phyloP scores from a whole-genome alignment of 2,329 filamentous ascomycete species.

The Ascochyta clinopodiicola region DNA sequence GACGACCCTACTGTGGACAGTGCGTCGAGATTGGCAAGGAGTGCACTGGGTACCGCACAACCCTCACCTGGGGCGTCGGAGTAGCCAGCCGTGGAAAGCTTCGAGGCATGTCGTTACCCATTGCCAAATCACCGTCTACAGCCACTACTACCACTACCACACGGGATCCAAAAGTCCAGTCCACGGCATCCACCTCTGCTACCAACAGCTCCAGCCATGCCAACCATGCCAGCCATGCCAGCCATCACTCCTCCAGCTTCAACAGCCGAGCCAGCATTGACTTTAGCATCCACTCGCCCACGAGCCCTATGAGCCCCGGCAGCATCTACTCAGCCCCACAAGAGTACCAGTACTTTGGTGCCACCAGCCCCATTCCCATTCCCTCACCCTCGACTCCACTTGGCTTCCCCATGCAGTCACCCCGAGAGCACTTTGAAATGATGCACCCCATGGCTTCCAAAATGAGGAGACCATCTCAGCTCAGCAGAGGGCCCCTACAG shows the following conservation, averaged over 20 bases:
- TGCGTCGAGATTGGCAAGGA: slow-evolving; percentile 91
- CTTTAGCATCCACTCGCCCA: slow-evolving; percentile 43
- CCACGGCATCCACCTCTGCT: slow-evolving; percentile 29
- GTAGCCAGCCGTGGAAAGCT: slow-evolving; percentile 96
- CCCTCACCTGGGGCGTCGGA: slow-evolving; percentile 94
- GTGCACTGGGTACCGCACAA: slow-evolving; percentile 95
- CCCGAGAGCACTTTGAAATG: slow-evolving; percentile 46
- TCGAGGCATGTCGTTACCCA: slow-evolving; percentile 79
- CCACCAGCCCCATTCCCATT: slow-evolving; percentile 51
- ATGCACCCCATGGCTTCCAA: slow-evolving; percentile 46
- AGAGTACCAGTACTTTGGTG: slow-evolving; percentile 47
- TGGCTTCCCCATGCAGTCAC: slow-evolving; percentile 48
- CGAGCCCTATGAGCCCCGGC: slow-evolving; percentile 44
- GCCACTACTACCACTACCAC: slow-evolving; percentile 31
- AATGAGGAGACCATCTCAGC: slow-evolving; percentile 44
- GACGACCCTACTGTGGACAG: slow-evolving; percentile 92
- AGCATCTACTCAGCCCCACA: slow-evolving; percentile 42
- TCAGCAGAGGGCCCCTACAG: slow-evolving; percentile 50
- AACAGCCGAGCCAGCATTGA: slow-evolving; percentile 43
- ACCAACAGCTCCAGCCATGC: slow-evolving; percentile 25
- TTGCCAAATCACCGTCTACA: slow-evolving; percentile 55
- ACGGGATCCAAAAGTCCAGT: slow-evolving; percentile 40
- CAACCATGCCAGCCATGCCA: slow-evolving; percentile 30
- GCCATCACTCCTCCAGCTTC: slow-evolving; percentile 36
- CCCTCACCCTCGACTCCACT: slow-evolving; percentile 45